Percentiles rank a stretch among this genome's conserved stretches.
These are phyloP conservation scores for Monilinia polystroma DNA, from an alignment of 2,329 filamentous ascomycete genomes.

Conservation along the genomic window DNA sequence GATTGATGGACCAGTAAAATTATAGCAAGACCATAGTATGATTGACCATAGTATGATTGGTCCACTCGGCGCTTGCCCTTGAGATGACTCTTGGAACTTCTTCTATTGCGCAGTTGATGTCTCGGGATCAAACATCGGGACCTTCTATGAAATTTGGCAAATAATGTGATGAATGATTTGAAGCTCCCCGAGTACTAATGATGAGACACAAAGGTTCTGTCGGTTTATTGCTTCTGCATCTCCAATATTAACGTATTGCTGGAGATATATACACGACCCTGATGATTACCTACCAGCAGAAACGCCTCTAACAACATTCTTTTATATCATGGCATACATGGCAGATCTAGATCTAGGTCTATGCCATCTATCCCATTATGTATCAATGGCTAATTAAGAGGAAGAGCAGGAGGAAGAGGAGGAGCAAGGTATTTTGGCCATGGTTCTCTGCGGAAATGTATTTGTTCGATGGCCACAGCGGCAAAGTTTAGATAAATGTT, in stretches of 20 bases:
- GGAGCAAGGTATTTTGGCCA: neutral
- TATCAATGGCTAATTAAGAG: neutral
- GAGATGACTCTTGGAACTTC: neutral
- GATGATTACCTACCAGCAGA: constrained; percentile 2
- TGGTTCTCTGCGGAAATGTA: constrained; percentile 1
- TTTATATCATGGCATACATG: neutral
- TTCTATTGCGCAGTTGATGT: constrained; percentile 7
- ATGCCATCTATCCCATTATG: neutral
- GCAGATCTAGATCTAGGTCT: neutral
- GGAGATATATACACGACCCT: neutral
- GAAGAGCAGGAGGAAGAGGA: neutral
- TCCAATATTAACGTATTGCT: neutral
- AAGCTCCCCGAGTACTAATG: neutral
- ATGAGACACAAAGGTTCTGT: constrained; percentile 2
- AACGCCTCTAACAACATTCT: neutral
- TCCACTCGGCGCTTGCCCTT: neutral
- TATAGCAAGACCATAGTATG: no score
- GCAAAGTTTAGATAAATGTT: neutral
- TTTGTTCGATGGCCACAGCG: neutral
- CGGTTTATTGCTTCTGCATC: constrained; percentile 1
- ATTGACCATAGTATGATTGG: no score
- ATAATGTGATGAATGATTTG: no score
- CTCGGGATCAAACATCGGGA: neutral
- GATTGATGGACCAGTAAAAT: neutral
- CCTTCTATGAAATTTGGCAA: neutral